phyloP scores from a whole-genome alignment of 192 early-diverging fungal species.

The Backusella sp. region DNA sequence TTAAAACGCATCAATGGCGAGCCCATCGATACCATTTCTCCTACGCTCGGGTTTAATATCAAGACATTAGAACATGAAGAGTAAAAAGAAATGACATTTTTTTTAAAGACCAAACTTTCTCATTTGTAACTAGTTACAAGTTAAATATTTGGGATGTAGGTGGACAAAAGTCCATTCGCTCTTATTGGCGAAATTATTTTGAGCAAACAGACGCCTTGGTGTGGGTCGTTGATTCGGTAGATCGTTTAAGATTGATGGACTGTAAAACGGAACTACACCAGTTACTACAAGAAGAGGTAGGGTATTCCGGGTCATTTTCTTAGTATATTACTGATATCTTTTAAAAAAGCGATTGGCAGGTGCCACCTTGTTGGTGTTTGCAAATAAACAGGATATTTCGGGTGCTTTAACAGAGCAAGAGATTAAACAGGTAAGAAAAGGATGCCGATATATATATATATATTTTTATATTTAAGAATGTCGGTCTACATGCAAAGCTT shows the following conservation, averaged over 20 bases:
- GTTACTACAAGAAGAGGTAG: conserved; percentile 91
- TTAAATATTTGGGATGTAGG: conserved; percentile 78
- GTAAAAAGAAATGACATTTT: conserved; percentile 29
- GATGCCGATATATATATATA: no score
- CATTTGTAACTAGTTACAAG: conserved; percentile 18
- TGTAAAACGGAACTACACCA: conserved; percentile 75
- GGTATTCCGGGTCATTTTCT: no score
- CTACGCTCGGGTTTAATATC: conserved; percentile 98
- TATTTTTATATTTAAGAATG: no score
- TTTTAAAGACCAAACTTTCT: background rate
- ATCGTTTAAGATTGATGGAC: conserved; percentile 75
- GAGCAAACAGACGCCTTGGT: conserved; percentile 97
- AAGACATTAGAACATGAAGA: conserved; percentile 87
- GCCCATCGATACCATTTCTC: conserved; percentile 85
- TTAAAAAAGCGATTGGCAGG: conserved; percentile 64
- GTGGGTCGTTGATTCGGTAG: conserved; percentile 98
- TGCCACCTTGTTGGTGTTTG: conserved; percentile 90
- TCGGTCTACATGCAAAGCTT: no score
- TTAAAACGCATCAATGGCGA: conserved; percentile 95
- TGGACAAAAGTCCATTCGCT: conserved; percentile 94
- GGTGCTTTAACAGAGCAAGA: conserved; percentile 72
- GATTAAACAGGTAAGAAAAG: conserved; percentile 58
- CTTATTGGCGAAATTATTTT: conserved; percentile 99
- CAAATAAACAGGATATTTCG: conserved; percentile 97
- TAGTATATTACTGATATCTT: background rate